phyloP scores from a whole-genome alignment of 352 stramenopile genomes.

The Globisporangium nodosum region DNA sequence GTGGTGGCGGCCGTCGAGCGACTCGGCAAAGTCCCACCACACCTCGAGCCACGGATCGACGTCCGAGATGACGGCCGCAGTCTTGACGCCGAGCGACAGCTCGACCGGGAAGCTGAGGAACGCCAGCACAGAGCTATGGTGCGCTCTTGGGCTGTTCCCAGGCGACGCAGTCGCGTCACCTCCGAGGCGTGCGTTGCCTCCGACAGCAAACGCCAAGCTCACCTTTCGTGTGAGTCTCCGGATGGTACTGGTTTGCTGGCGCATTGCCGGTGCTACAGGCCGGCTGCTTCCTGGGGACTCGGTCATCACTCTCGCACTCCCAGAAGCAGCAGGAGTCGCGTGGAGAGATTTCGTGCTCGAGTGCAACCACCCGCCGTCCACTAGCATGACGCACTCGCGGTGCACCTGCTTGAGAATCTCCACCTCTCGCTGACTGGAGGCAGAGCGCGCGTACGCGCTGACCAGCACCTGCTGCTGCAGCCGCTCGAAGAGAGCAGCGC shows the following conservation, averaged over 20 bases:
- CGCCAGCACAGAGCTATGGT: background rate
- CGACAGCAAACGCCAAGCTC: slow-evolving; percentile 3
- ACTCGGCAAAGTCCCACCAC: slow-evolving; percentile 8
- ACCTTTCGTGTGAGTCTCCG: background rate
- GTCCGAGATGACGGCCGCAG: background rate
- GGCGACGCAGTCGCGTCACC: background rate
- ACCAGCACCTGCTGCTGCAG: slow-evolving; percentile 8
- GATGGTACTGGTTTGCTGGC: slow-evolving; percentile 2
- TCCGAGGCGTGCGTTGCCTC: background rate
- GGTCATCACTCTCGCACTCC: background rate
- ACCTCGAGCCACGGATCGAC: slow-evolving; percentile 10
- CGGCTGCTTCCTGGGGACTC: background rate
- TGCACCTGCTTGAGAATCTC: background rate
- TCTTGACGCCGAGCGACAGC: background rate
- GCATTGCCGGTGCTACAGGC: background rate
- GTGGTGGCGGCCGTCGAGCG: slow-evolving; percentile 4
- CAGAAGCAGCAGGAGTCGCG: background rate
- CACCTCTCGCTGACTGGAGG: background rate
- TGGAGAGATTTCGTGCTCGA: background rate
- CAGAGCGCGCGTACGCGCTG: slow-evolving; percentile 1
- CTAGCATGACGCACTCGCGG: slow-evolving; percentile 1
- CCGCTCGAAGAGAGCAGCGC: slow-evolving; percentile 1
- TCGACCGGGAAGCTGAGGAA: slow-evolving; percentile 10
- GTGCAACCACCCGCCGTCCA: background rate
- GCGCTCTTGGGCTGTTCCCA: background rate